Conservation (phyloP, 306 rosid species). For the Cucurbita ficifolia region DNA sequence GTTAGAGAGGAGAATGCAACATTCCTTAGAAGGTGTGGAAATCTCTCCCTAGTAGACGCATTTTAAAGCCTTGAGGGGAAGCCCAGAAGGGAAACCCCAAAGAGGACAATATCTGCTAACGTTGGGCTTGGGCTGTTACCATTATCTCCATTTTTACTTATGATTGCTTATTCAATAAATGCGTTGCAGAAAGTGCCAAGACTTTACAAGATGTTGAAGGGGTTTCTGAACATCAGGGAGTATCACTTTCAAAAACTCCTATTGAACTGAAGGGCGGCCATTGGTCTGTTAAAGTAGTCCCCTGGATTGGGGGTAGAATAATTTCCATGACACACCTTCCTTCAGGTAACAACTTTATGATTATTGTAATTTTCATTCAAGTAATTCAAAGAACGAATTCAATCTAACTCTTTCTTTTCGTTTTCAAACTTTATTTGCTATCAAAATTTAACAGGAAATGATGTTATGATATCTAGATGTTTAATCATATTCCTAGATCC, state of each 20-base stretch:
- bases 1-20: no score
- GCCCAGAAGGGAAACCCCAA: no score
- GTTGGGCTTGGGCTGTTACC: no score
- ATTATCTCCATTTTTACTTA: neutral
- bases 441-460: no score
- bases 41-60: no score
- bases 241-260: conserved; percentile 45
- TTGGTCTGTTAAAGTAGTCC: conserved; percentile 65
- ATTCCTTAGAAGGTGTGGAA: no score
- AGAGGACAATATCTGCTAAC: no score
- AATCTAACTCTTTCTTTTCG: neutral
- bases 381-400: neutral
- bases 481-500: no score
- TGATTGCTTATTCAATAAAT: conserved; percentile 8
- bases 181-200: conserved; percentile 45
- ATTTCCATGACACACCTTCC: conserved; percentile 73
- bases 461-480: no score
- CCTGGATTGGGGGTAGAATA: conserved; percentile 96
- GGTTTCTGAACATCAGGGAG: conserved; percentile 49
- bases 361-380: neutral
- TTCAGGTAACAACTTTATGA: conserved; percentile 38
- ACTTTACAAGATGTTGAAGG: conserved; percentile 52
- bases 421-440: neutral
- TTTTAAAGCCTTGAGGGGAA: no score
- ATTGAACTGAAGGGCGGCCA: conserved; percentile 56